Percentiles rank a stretch among this genome's conserved stretches.
phyloP scores from a whole-genome alignment of 1,139 yeast genomes.

The Suhomyces anneliseae region DNA sequence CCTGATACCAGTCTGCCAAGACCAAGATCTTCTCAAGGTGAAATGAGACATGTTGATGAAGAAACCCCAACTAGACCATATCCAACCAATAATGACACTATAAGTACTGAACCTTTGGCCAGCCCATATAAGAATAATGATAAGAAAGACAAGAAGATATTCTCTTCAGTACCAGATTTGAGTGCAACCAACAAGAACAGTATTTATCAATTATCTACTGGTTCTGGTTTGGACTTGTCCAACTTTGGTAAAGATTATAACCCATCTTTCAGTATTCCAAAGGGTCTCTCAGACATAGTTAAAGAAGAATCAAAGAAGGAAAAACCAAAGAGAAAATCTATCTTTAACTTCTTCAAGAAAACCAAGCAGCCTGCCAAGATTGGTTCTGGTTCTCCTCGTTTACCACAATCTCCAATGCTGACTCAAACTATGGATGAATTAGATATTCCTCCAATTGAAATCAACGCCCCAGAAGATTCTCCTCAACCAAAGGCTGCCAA shows the following conservation, averaged over 20 bases:
- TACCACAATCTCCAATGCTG: slow-evolving; percentile 20
- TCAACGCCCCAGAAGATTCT: neutral
- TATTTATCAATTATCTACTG: slow-evolving; percentile 33
- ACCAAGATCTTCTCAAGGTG: slow-evolving; percentile 35
- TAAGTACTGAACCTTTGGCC: neutral
- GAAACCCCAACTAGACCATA: slow-evolving; percentile 4
- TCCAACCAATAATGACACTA: neutral
- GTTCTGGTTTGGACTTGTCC: slow-evolving; percentile 42
- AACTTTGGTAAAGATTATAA: slow-evolving; percentile 44
- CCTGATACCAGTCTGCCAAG: slow-evolving; percentile 12
- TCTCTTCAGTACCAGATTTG: slow-evolving; percentile 31
- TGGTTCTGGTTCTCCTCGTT: slow-evolving; percentile 14
- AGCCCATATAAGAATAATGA: slow-evolving; percentile 2
- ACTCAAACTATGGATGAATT: slow-evolving; percentile 4
- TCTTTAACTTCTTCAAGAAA: slow-evolving; percentile 29
- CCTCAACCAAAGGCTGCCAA: neutral
- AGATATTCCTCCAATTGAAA: neutral
- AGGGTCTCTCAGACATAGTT: slow-evolving; percentile 18
- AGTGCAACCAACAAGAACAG: slow-evolving; percentile 8
- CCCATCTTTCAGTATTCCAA: slow-evolving; percentile 35
- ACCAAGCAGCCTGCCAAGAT: slow-evolving; percentile 10
- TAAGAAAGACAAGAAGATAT: slow-evolving; percentile 3
- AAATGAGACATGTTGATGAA: slow-evolving; percentile 19
- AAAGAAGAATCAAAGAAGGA: slow-evolving; percentile 12
- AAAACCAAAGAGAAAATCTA: slow-evolving; percentile 20